Evolutionary conservation across 352 stramenopile genomes (phyloP), one percentile per base, ranked within the genome.

Genomic region (Globisporangium paddicum): DNA sequence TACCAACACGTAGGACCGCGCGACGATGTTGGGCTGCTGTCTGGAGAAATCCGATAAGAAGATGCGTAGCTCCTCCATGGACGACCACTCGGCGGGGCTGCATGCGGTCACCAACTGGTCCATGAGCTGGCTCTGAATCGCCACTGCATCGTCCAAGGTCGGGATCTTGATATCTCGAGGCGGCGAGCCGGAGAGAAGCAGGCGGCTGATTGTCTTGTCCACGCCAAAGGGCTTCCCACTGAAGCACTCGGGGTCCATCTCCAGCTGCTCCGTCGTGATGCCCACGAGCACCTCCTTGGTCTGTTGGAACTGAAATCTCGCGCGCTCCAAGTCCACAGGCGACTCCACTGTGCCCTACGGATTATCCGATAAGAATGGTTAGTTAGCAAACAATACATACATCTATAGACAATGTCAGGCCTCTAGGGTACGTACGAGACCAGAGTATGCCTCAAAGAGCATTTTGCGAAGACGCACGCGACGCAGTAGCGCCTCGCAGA

Each of bases 1-100:
- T 77, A 92, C 85, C 75, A 93, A 64, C 13, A 89, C 81, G 41
- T 90, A 90, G n/a, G 86, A 95, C 8, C 86, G 73, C 0, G 80
- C 77, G 37, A 95, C 58, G 62, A 95, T 89, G 37, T 71, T 87
- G 0, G 82, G 81, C 14, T 82, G 71, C 35, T 87, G 68, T 19
- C 77, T 66, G 6, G 79, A 90, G 66, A 93, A 92, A 47, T 92
- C 76, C 5, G 73, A 45, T 45, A 95, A 66, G 48, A 93, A 95
- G 48, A 85, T 79, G 21, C 83, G 79, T 41, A 95, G 58, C 41
- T 95, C 77, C 65, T 95, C 82, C 81, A 95, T 93, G 46, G 66
- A 78, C n/a, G 58, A 72, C 78, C 81, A 91, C 46, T 83, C 67
- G 9, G 71, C 68, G 0, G 78, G 69, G 55, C 76, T 79, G 59